Conservation (phyloP, 2,329 filamentous ascomycete species). For the Emmonsiellopsis sp. region DNA sequence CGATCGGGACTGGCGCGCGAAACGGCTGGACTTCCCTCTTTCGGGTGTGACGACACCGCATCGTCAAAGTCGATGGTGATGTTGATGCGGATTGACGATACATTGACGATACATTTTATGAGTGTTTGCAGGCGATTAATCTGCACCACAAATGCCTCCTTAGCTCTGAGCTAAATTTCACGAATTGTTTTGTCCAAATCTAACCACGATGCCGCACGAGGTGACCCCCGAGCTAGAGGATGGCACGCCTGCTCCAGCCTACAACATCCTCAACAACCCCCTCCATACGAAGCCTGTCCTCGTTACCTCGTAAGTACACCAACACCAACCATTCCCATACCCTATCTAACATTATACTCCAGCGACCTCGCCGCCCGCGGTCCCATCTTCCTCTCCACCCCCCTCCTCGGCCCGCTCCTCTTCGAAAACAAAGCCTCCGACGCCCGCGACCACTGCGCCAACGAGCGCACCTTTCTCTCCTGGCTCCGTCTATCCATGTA, state of each 20-base stretch:
- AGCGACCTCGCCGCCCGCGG: constrained; percentile 22
- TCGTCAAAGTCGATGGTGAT: no score
- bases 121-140: no score
- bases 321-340: not conserved
- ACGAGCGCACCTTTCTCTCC: constrained; percentile 70
- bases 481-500: constrained; percentile 85
- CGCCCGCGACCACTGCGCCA: constrained; percentile 57
- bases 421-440: constrained; percentile 60
- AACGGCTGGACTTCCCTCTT: no score
- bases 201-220: constrained; percentile 14
- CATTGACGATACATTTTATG: no score
- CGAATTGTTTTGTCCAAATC: not conserved
- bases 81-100: no score
- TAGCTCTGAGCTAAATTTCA: no score
- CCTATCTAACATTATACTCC: constrained; percentile 5
- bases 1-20: no score
- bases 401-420: constrained; percentile 49
- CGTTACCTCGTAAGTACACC: constrained; percentile 35
- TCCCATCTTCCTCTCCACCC: constrained; percentile 43
- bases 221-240: constrained; percentile 12
- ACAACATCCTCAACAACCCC: constrained; percentile 45
- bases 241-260: constrained; percentile 20
- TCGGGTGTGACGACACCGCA: no score
- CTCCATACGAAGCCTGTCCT: constrained; percentile 40
- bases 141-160: not conserved